Conservation (phyloP, 192 early-diverging fungal species). For the Funneliformis geosporum region DNA sequence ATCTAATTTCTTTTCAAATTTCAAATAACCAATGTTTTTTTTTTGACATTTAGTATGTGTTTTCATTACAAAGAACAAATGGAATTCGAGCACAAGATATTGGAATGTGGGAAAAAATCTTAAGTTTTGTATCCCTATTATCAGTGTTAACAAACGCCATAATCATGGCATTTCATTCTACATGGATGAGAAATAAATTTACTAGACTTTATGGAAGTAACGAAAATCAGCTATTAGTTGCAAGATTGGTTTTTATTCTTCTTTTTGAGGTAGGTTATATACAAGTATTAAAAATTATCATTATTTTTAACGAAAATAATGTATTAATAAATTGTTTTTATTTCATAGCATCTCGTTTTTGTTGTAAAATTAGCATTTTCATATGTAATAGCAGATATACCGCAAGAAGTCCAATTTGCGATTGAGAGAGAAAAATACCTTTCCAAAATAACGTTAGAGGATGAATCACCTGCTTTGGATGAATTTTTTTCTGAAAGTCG, state of each 20-base stretch:
- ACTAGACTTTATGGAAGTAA: constrained; percentile 20
- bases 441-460: constrained; percentile 35
- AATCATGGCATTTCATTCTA: constrained; percentile 48
- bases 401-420: constrained; percentile 39
- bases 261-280: constrained; percentile 41
- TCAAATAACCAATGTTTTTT: not conserved
- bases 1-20: not conserved
- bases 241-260: constrained; percentile 41
- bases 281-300: not conserved
- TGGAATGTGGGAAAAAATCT: constrained; percentile 44
- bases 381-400: constrained; percentile 42
- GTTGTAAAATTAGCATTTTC: constrained; percentile 38
- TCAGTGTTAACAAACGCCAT: constrained; percentile 45
- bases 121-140: constrained; percentile 39
- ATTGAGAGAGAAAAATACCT: constrained; percentile 46
- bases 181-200: constrained; percentile 37
- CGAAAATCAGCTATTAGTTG: not conserved
- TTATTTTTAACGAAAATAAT: not conserved
- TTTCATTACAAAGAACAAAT: constrained; percentile 33
- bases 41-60: constrained; percentile 7
- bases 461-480: constrained; percentile 39
- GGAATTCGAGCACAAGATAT: constrained; percentile 42
- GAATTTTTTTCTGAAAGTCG: constrained; percentile 12
- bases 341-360: constrained; percentile 41
- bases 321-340: not conserved